phyloP scores from a whole-genome alignment of 768 basidiomycete species.

The Boletellus ananas region DNA sequence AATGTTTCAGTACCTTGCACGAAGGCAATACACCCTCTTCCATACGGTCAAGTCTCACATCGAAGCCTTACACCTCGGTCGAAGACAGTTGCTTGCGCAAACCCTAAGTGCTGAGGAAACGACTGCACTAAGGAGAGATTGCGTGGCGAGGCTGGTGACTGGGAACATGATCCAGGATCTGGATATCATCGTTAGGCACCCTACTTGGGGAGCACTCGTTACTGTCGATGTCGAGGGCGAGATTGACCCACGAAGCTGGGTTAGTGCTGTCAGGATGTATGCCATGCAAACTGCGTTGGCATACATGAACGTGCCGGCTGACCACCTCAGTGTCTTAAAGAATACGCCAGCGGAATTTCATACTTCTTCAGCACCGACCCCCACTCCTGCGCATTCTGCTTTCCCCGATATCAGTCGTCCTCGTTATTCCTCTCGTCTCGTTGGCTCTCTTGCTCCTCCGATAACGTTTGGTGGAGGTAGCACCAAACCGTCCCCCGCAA shows the following conservation, averaged over 20 bases:
- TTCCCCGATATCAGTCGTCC: constrained; percentile 52
- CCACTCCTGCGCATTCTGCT: constrained; percentile 64
- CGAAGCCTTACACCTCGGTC: constrained; percentile 86
- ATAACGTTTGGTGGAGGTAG: neutral
- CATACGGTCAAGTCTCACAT: constrained; percentile 83
- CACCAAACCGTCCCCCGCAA: constrained; percentile 45
- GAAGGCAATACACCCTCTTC: constrained; percentile 88
- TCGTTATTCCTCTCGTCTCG: constrained; percentile 32
- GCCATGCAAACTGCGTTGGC: constrained; percentile 83
- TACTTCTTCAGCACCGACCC: constrained; percentile 41
- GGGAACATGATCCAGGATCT: constrained; percentile 91
- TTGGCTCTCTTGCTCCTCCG: constrained; percentile 33
- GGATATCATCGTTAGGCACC: constrained; percentile 95
- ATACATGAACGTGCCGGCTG: constrained; percentile 56
- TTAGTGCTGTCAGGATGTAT: constrained; percentile 88
- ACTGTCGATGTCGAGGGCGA: constrained; percentile 88
- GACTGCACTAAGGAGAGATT: constrained; percentile 72
- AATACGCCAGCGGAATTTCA: constrained; percentile 41
- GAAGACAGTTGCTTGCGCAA: constrained; percentile 84
- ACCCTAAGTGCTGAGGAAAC: constrained; percentile 88
- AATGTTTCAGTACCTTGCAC: constrained; percentile 87
- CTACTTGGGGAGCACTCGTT: constrained; percentile 84
- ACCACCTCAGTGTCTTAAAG: constrained; percentile 33
- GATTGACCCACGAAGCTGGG: constrained; percentile 76
- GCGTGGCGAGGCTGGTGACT: constrained; percentile 80